These are phyloP conservation scores for Pseudogymnoascus sp. DNA, from an alignment of 2,329 filamentous ascomycete species.

Conservation along the genomic window DNA sequence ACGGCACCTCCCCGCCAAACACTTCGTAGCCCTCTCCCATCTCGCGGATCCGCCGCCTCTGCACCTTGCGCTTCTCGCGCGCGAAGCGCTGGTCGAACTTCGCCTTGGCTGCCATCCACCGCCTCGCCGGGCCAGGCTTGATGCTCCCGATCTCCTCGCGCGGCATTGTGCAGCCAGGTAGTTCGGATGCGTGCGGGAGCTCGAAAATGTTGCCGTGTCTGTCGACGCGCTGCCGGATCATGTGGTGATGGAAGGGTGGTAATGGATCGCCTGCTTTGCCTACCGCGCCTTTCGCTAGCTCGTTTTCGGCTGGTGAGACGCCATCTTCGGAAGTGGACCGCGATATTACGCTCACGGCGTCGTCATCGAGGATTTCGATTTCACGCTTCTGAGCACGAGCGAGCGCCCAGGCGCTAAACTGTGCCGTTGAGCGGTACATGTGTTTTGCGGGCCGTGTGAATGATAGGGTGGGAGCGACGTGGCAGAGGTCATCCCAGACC, in stretches of 20 bases:
- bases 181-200: constrained; percentile 54
- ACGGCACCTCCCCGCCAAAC: constrained; percentile 69
- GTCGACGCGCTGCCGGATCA: constrained; percentile 86
- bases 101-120: constrained; percentile 71
- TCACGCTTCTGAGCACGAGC: constrained; percentile 70
- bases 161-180: constrained; percentile 57
- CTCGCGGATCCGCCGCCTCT: constrained; percentile 65
- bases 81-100: constrained; percentile 68
- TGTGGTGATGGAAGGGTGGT: constrained; percentile 71
- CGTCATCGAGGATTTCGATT: constrained; percentile 76
- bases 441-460: constrained; percentile 94
- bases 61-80: constrained; percentile 60
- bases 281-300: background rate
- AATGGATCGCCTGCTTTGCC: constrained; percentile 82
- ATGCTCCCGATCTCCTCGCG: constrained; percentile 65
- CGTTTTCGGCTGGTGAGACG: constrained; percentile 17
- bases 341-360: constrained; percentile 67
- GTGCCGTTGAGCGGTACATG: constrained; percentile 88
- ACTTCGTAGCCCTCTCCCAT: constrained; percentile 62
- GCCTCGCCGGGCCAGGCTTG: constrained; percentile 69
- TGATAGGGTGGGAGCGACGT: constrained; percentile 85
- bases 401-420: constrained; percentile 88
- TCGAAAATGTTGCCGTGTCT: constrained; percentile 66
- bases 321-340: constrained; percentile 40
- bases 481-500: constrained; percentile 92